Conservation (phyloP, 352 stramenopile genomes). For the Saprolegnia parasitica region DNA sequence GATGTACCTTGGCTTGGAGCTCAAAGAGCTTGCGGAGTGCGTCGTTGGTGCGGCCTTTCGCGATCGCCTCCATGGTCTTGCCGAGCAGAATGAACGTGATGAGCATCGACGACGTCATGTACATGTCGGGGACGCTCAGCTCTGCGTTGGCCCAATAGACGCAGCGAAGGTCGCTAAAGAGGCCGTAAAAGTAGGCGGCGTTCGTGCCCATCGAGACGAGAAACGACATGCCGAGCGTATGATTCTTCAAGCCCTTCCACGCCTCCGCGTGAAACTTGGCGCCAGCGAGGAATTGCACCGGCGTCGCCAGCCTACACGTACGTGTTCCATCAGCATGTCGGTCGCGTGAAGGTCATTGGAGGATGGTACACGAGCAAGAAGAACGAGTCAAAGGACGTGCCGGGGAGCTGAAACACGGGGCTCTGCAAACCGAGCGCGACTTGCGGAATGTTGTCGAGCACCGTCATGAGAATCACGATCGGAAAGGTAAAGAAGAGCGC, state of each 20-base stretch:
- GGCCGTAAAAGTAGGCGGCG: constrained; percentile 93
- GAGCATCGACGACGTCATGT: constrained; percentile 98
- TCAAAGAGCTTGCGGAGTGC: constrained; percentile 95
- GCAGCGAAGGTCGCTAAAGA: constrained; percentile 83
- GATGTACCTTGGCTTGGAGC: constrained; percentile 87
- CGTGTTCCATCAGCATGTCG: too few species aligned
- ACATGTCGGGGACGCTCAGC: constrained; percentile 84
- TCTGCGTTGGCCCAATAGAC: constrained; percentile 58
- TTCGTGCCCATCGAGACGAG: constrained; percentile 95
- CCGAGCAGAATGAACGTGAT: constrained; percentile 98
- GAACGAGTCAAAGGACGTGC: constrained; percentile 71
- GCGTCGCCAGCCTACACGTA: constrained; percentile 79
- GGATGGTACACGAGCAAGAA: constrained; percentile 49
- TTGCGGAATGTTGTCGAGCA: constrained; percentile 67
- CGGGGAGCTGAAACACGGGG: constrained; percentile 39
- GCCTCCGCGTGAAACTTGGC: constrained; percentile 92
- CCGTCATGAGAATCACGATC: constrained; percentile 91
- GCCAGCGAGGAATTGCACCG: constrained; percentile 94
- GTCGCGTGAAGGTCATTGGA: constrained; percentile 18
- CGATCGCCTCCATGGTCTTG: constrained; percentile 95
- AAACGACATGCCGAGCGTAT: constrained; percentile 95
- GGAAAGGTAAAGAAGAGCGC: constrained; percentile 91
- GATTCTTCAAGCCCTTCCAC: constrained; percentile 87
- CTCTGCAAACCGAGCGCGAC: constrained; percentile 50
- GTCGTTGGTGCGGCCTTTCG: constrained; percentile 91